Evolutionary conservation across 495 filamentous ascomycete genomes (phyloP).

Genomic region (Podospora fimiseda): DNA sequence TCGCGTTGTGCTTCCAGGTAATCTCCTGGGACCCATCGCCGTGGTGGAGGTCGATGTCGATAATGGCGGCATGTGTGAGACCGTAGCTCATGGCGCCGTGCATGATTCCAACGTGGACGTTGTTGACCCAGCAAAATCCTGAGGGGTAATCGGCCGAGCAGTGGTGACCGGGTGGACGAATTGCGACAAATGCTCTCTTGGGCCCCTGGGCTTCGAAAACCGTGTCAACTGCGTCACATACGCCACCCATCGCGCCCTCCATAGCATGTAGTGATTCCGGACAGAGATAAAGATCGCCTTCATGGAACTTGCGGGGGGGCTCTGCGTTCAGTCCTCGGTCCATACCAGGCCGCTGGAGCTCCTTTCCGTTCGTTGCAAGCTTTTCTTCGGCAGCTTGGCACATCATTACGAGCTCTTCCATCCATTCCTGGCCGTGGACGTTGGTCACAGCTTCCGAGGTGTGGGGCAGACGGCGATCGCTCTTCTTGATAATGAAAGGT

Average conservation of each 20-base stretch:
- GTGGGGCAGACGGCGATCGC: slow-evolving; percentile 56
- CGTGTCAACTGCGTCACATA: slow-evolving; percentile 83
- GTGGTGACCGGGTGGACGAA: slow-evolving; percentile 88
- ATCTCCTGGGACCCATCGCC: slow-evolving; percentile 94
- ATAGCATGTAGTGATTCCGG: slow-evolving; percentile 78
- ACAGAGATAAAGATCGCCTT: slow-evolving; percentile 86
- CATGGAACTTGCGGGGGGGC: slow-evolving; percentile 54
- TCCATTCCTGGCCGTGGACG: slow-evolving; percentile 82
- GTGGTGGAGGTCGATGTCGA: slow-evolving; percentile 96
- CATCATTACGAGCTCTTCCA: slow-evolving; percentile 83
- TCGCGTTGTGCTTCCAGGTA: slow-evolving; percentile 76
- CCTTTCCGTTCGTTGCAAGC: slow-evolving; percentile 65
- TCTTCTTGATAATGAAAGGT: slow-evolving; percentile 81
- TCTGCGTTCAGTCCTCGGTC: slow-evolving; percentile 41
- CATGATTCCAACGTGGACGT: slow-evolving; percentile 93
- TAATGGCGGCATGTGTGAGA: slow-evolving; percentile 87
- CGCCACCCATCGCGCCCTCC: slow-evolving; percentile 80
- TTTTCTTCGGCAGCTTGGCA: slow-evolving; percentile 70
- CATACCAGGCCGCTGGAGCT: slow-evolving; percentile 58
- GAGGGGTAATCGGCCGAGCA: slow-evolving; percentile 83
- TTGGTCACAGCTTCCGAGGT: slow-evolving; percentile 65
- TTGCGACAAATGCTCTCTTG: slow-evolving; percentile 69
- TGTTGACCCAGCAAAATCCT: slow-evolving; percentile 98
- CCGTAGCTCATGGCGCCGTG: slow-evolving; percentile 76
- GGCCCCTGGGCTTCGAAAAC: slow-evolving; percentile 60